These are phyloP conservation scores for Colletotrichum cordylinicola DNA, from an alignment of 2,329 filamentous ascomycete genomes.

Conservation along the genomic window DNA sequence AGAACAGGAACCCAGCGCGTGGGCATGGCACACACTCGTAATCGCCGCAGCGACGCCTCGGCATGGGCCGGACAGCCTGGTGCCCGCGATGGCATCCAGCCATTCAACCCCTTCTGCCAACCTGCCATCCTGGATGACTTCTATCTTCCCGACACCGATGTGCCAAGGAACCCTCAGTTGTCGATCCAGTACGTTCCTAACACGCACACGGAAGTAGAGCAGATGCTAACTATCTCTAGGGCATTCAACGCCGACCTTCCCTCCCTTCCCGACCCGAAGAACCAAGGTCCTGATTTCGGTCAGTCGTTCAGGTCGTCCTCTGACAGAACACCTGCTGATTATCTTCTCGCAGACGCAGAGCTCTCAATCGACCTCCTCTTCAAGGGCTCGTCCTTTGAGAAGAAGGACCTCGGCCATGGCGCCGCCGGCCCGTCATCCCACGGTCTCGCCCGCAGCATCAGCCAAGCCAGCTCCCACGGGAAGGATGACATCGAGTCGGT, in stretches of 20 bases:
- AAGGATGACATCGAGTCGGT: slow-evolving; percentile 2
- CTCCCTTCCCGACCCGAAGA: background rate
- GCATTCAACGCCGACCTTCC: slow-evolving; percentile 1
- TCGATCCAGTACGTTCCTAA: background rate
- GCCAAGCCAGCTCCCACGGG: slow-evolving; percentile 8
- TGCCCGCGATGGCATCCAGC: background rate
- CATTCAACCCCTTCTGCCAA: background rate
- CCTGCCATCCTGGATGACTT: background rate
- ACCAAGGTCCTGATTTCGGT: background rate
- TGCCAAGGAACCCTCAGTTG: background rate
- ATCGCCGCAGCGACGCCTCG: background rate
- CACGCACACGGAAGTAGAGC: no score
- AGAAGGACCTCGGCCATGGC: background rate
- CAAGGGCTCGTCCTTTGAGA: background rate
- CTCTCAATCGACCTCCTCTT: slow-evolving; percentile 1
- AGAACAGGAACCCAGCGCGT: background rate
- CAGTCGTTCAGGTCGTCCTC: background rate
- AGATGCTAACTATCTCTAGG: background rate
- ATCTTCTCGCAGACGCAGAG: background rate
- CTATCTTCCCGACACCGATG: background rate
- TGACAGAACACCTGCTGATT: background rate
- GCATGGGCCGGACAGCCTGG: background rate
- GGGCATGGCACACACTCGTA: background rate
- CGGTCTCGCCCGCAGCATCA: background rate
- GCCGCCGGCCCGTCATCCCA: background rate